Evolutionary conservation across 495 filamentous ascomycete species (phyloP).

Genomic region (Chlorociboria aeruginascens): DNA sequence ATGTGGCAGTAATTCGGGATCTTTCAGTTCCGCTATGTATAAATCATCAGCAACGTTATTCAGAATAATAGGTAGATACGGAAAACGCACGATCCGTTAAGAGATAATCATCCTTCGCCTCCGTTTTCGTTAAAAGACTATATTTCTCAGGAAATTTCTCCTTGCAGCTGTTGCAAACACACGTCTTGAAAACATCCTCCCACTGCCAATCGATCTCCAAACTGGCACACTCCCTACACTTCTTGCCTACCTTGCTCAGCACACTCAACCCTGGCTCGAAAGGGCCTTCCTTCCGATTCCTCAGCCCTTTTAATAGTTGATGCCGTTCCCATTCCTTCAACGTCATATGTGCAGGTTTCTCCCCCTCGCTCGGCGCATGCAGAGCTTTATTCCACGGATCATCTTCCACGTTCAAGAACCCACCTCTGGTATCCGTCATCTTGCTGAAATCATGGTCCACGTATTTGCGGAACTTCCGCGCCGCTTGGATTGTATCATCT

Average conservation of each 20-base stretch:
- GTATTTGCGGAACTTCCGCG: slow-evolving; percentile 76
- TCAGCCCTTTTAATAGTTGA: slow-evolving; percentile 54
- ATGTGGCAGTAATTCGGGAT: slow-evolving; percentile 76
- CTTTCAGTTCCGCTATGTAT: slow-evolving; percentile 66
- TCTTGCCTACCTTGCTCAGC: slow-evolving; percentile 49
- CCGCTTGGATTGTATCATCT: slow-evolving; percentile 49
- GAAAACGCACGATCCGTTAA: slow-evolving; percentile 70
- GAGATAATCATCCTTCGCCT: slow-evolving; percentile 89
- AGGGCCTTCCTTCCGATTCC: slow-evolving; percentile 62
- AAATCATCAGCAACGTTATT: slow-evolving; percentile 3
- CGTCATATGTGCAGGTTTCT: slow-evolving; percentile 82
- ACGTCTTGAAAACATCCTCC: slow-evolving; percentile 65
- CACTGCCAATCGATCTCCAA: slow-evolving; percentile 91
- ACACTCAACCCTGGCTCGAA: slow-evolving; percentile 79
- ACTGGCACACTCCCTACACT: slow-evolving; percentile 70
- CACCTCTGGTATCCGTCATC: slow-evolving; percentile 96
- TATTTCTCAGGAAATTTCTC: slow-evolving; percentile 86
- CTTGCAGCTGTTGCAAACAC: slow-evolving; percentile 68
- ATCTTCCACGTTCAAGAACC: slow-evolving; percentile 76
- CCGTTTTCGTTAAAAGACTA: slow-evolving; percentile 88
- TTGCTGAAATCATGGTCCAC: slow-evolving; percentile 96
- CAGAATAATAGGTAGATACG: not conserved
- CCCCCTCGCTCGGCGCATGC: slow-evolving; percentile 34
- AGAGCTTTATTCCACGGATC: slow-evolving; percentile 80
- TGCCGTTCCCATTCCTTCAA: slow-evolving; percentile 84